A percentile compares a stretch with the other conserved stretches of the same genome.
phyloP scores from a whole-genome alignment of 2,329 filamentous ascomycete species.

The Grosmannia penicillata region DNA sequence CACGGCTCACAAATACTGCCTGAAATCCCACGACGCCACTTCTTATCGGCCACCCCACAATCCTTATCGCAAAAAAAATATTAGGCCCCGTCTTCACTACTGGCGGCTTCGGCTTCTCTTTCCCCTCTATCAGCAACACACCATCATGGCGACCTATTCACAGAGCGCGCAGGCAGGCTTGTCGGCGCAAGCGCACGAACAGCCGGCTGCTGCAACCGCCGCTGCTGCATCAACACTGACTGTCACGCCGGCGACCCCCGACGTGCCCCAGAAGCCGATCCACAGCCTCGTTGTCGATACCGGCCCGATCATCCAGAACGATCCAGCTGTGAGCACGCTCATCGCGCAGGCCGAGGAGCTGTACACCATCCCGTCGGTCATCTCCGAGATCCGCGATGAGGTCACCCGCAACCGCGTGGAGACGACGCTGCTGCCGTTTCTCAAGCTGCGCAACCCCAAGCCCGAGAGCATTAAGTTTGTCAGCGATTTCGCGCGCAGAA shows the following conservation, averaged over 20 bases:
- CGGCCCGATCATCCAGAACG: slow-evolving; percentile 86
- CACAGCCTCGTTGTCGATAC: slow-evolving; percentile 81
- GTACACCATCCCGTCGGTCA: slow-evolving; percentile 71
- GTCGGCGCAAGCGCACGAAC: not conserved
- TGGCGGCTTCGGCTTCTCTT: not conserved
- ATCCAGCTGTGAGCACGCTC: slow-evolving; percentile 70
- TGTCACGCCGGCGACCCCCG: not conserved
- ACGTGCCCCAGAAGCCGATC: slow-evolving; percentile 45
- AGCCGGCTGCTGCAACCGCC: too few relatives aligned
- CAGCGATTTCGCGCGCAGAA: slow-evolving; percentile 72
- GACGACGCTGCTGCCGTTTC: slow-evolving; percentile 71
- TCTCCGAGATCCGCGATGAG: slow-evolving; percentile 78
- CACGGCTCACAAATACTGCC: too few relatives aligned
- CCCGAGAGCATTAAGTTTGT: slow-evolving; percentile 68
- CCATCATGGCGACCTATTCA: not conserved
- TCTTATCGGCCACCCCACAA: slow-evolving; percentile 2
- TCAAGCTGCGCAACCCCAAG: slow-evolving; percentile 60
- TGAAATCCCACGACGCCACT: not conserved
- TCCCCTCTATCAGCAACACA: not conserved
- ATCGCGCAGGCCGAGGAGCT: slow-evolving; percentile 62
- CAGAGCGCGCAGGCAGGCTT: not conserved
- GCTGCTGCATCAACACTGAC: not conserved
- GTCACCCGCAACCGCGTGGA: slow-evolving; percentile 69
- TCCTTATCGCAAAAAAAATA: slow-evolving; percentile 2
- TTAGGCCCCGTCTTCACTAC: not conserved